phyloP scores from a whole-genome alignment of 257 asterid genomes.

The Asclepias syriaca region DNA sequence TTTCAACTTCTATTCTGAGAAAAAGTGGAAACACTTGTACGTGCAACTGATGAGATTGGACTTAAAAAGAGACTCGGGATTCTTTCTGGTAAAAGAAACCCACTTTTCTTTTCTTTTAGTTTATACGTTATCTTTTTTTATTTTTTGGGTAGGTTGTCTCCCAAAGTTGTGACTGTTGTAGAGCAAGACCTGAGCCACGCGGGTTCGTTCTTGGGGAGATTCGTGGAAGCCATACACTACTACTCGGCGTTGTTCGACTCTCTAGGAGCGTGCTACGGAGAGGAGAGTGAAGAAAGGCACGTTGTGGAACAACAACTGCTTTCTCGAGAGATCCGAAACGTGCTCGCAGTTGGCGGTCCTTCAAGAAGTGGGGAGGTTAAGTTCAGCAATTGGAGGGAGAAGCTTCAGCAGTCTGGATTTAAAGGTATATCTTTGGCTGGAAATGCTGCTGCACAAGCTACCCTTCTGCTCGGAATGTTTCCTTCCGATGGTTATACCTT shows the following conservation, averaged over 20 bases:
- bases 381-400: constrained; percentile 93
- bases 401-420: constrained; percentile 82
- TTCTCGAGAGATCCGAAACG: constrained; percentile 83
- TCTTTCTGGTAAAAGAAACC: neutral
- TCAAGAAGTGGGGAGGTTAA: constrained; percentile 64
- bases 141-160: constrained; percentile 38
- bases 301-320: constrained; percentile 87
- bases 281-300: constrained; percentile 91
- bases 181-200: constrained; percentile 99
- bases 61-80: neutral
- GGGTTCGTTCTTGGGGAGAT: constrained; percentile 81
- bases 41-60: neutral
- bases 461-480: constrained; percentile 87
- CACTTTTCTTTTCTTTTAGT: neutral
- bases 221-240: constrained; percentile 94
- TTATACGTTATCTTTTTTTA: neutral
- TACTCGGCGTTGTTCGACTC: constrained; percentile 95
- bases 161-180: constrained; percentile 90
- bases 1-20: neutral
- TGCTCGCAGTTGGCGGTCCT: constrained; percentile 76
- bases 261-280: constrained; percentile 92
- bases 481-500: constrained; percentile 89
- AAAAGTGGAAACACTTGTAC: neutral
- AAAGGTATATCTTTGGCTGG: constrained; percentile 77
- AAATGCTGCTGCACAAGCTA: constrained; percentile 94